Percentiles rank a stretch among this genome's conserved stretches.
phyloP scores from a whole-genome alignment of 73 alveolate genomes.

The Strombidium stylifer region DNA sequence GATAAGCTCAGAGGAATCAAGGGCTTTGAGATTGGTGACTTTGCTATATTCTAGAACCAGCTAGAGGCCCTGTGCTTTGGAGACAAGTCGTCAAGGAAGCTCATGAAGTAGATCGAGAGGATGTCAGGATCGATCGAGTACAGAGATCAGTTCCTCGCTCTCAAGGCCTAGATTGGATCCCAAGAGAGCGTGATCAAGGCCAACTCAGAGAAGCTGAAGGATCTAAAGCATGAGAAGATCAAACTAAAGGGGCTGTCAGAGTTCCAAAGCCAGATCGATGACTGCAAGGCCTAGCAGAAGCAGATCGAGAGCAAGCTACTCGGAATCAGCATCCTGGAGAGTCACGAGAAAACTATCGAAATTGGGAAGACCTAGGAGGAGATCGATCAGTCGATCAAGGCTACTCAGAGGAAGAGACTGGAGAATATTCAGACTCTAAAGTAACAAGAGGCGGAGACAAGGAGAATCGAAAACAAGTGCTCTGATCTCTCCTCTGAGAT shows the following conservation, averaged over 20 bases:
- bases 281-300: slow-evolving; percentile 7
- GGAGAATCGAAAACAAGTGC: too few species aligned
- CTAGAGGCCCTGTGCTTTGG: slow-evolving; percentile 22
- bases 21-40: background rate
- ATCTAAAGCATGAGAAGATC: slow-evolving; percentile 29
- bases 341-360: too few species aligned
- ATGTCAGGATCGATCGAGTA: slow-evolving; percentile 36
- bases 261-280: slow-evolving; percentile 23
- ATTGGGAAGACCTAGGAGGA: too few species aligned
- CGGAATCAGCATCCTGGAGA: too few species aligned
- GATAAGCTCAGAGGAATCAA: slow-evolving; percentile 42
- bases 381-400: too few species aligned
- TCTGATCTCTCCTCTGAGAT: too few species aligned
- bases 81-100: slow-evolving; percentile 4
- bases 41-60: slow-evolving; percentile 24
- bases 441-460: too few species aligned
- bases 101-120: slow-evolving; percentile 34
- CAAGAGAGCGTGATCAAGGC: slow-evolving; percentile 13
- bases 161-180: background rate
- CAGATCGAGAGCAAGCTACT: slow-evolving; percentile 11
- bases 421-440: too few species aligned
- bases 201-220: slow-evolving; percentile 7
- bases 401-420: too few species aligned
- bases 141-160: slow-evolving; percentile 22
- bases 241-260: slow-evolving; percentile 41